A percentile compares a stretch with the other conserved stretches of the same genome.
phyloP scores from a whole-genome alignment of 495 filamentous ascomycete species.

The Letharia columbiana region DNA sequence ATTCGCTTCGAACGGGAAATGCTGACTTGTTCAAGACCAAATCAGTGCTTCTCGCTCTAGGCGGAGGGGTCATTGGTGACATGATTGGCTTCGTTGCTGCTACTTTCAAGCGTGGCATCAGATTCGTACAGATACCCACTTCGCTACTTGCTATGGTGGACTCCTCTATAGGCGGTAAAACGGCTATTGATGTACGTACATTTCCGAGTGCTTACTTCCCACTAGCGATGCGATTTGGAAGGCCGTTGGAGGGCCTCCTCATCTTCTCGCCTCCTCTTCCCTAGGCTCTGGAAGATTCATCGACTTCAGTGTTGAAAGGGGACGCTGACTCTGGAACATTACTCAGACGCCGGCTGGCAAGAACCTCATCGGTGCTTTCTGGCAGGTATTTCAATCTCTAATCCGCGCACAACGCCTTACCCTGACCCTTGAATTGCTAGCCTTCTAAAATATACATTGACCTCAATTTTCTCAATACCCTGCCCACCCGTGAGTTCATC shows the following conservation, averaged over 20 bases:
- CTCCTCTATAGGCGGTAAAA: constrained; percentile 96
- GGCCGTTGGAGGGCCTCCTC: not conserved
- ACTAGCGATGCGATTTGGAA: not conserved
- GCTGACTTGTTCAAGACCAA: constrained; percentile 65
- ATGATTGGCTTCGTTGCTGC: constrained; percentile 95
- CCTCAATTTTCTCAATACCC: constrained; percentile 80
- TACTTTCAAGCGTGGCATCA: constrained; percentile 96
- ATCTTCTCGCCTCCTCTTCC: not conserved
- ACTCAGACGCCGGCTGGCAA: constrained; percentile 65
- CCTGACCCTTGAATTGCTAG: constrained; percentile 4
- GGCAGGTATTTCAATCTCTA: constrained; percentile 45
- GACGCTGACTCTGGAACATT: not conserved
- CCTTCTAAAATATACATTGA: constrained; percentile 90
- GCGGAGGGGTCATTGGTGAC: constrained; percentile 97
- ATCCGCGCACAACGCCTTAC: not conserved
- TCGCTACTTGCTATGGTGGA: constrained; percentile 96
- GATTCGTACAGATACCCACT: constrained; percentile 93
- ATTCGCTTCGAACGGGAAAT: not conserved
- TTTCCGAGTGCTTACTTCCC: not conserved
- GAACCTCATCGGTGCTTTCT: constrained; percentile 93
- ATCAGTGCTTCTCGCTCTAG: constrained; percentile 87
- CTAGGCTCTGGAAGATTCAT: not conserved
- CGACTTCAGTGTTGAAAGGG: not conserved
- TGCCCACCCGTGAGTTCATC: constrained; percentile 88
- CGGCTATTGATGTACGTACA: constrained; percentile 63